Evolutionary conservation across 1,284 basidiomycete genomes (phyloP).

Genomic region (Naganishia liquefaciens): DNA sequence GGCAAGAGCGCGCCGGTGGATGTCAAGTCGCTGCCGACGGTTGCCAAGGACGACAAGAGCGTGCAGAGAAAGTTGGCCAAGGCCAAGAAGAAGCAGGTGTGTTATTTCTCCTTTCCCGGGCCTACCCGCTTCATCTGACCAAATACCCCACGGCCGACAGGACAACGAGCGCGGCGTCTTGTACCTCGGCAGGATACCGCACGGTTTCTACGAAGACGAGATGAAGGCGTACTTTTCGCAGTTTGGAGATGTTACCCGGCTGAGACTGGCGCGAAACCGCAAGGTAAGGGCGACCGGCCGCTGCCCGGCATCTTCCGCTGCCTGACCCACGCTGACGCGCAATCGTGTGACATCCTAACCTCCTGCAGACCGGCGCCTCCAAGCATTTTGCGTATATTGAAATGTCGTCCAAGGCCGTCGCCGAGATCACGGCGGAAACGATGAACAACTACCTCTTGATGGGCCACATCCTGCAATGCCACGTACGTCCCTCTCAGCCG

Average conservation of each 20-base stretch:
- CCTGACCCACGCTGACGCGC: too few relatives aligned
- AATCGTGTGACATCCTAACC: neutral
- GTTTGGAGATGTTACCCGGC: conserved; percentile 85
- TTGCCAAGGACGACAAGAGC: conserved; percentile 78
- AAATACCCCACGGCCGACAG: conserved; percentile 33
- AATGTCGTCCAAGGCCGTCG: conserved; percentile 84
- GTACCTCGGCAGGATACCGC: conserved; percentile 86
- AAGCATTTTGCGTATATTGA: conserved; percentile 98
- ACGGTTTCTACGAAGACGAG: conserved; percentile 96
- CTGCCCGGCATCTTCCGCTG: too few relatives aligned
- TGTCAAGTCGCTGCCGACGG: conserved; percentile 69
- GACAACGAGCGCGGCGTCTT: conserved; percentile 73
- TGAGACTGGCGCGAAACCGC: conserved; percentile 90
- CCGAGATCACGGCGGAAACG: conserved; percentile 93
- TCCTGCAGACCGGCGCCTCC: conserved; percentile 77
- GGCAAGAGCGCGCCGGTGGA: conserved; percentile 56
- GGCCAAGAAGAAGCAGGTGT: conserved; percentile 74
- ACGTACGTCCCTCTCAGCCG: conserved; percentile 53
- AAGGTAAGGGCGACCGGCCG: too few relatives aligned
- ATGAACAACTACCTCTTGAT: conserved; percentile 98
- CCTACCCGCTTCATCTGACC: neutral
- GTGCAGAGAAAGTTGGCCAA: conserved; percentile 79
- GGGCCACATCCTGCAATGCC: conserved; percentile 89
- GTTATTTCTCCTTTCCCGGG: neutral
- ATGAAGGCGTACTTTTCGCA: conserved; percentile 91